A percentile compares a stretch with the other conserved stretches of the same genome.
phyloP scores from a whole-genome alignment of 257 asterid species.

The Nicotiana benthamiana region DNA sequence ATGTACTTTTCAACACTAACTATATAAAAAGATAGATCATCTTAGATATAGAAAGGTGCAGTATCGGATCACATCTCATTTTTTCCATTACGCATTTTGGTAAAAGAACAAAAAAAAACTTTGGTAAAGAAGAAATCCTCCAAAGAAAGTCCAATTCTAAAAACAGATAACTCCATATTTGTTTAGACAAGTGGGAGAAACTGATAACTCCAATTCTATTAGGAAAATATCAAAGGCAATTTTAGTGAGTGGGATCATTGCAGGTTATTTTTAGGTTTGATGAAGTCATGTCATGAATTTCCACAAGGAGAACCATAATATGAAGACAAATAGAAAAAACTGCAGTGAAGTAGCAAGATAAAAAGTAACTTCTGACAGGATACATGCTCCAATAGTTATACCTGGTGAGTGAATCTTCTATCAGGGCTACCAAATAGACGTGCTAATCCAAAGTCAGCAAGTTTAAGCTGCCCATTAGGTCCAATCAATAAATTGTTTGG shows the following conservation, averaged over 20 bases:
- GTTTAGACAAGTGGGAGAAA: neutral
- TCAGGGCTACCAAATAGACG: slow-evolving; percentile 96
- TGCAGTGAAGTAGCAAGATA: neutral
- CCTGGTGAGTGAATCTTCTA: slow-evolving; percentile 97
- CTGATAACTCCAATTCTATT: neutral
- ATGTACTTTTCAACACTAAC: neutral
- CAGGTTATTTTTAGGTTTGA: neutral
- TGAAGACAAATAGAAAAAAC: neutral
- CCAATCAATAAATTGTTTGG: slow-evolving; percentile 97
- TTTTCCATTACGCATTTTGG: neutral
- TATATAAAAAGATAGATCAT: neutral
- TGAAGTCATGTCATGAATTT: neutral
- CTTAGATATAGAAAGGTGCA: neutral
- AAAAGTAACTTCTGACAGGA: neutral
- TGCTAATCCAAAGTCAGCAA: slow-evolving; percentile 97
- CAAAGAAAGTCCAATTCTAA: neutral
- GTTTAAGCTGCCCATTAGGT: slow-evolving; percentile 81
- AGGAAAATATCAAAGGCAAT: neutral
- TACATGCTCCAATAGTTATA: slow-evolving; percentile 16
- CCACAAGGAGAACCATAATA: neutral
- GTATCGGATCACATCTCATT: neutral
- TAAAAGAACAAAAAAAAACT: neutral
- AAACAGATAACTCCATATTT: neutral
- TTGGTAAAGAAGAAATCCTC: neutral
- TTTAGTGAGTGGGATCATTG: neutral